Evolutionary conservation across 495 filamentous ascomycete genomes (phyloP).

Genomic region (Cenococcum geophilum): DNA sequence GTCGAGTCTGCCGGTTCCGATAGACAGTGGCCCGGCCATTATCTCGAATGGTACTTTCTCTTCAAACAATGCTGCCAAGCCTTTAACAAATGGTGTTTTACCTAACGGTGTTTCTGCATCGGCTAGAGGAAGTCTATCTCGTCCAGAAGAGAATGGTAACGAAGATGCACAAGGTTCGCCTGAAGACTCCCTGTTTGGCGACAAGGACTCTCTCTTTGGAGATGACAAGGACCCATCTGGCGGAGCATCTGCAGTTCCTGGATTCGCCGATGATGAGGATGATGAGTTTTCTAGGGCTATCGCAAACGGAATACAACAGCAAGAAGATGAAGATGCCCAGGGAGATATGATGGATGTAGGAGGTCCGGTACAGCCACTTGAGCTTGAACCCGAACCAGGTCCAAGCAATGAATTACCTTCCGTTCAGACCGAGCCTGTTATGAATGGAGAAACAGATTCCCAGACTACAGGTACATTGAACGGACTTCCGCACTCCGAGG

Average conservation of each 20-base stretch:
- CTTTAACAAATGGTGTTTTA: conserved; percentile 46
- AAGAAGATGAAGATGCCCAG: conserved; percentile 46
- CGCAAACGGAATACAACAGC: conserved; percentile 45
- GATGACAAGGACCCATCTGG: conserved; percentile 54
- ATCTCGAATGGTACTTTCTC: conserved; percentile 61
- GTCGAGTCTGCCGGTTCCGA: conserved; percentile 66
- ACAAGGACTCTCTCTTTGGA: conserved; percentile 69
- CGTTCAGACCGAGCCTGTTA: background rate
- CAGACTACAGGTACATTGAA: conserved; percentile 34
- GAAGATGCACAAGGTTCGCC: conserved; percentile 55
- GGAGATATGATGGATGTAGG: conserved; percentile 39
- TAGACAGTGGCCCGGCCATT: conserved; percentile 55
- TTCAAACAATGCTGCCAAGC: conserved; percentile 52
- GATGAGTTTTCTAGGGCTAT: conserved; percentile 81
- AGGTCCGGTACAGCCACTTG: conserved; percentile 35
- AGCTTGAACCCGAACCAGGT: conserved; percentile 12
- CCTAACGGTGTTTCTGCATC: conserved; percentile 41
- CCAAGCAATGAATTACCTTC: conserved; percentile 1
- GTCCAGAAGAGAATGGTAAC: conserved; percentile 32
- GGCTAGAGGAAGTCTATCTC: conserved; percentile 2
- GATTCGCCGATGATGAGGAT: conserved; percentile 61
- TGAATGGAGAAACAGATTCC: conserved; percentile 15
- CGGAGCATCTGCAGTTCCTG: conserved; percentile 23
- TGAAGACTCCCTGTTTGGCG: conserved; percentile 60
- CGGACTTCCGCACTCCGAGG: conserved; percentile 50